Evolutionary conservation across 371 early-diverging fungal genomes (phyloP), one percentile per base, ranked within the genome.

Genomic region (Umbelopsis sp.): DNA sequence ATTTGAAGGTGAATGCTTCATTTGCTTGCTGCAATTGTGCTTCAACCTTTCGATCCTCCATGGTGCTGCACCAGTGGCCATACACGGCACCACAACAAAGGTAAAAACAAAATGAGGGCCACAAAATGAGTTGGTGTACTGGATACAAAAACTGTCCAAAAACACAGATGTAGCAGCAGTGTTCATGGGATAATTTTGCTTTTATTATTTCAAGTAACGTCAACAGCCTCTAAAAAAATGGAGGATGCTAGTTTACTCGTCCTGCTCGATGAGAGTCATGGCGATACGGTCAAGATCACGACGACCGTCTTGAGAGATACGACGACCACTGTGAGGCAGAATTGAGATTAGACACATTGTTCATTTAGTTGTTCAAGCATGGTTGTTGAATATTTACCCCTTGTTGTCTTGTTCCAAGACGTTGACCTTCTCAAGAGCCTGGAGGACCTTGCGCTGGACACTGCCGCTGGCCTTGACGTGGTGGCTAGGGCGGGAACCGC

Each of bases 351-450:
- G 4, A 25, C 52, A 29, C 52, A 29, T 22, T 22, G 22, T 22
- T 22, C 22, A 22, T 22, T 22, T 22, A 22, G 22, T 22, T 22
- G 22, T 22, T 22, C 22, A 22, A 22, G 22, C 22, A 22, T 22
- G 22, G 22, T 22, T 22, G 22, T 22, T 22, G 22, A 22, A 22
- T 22, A 22, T 51, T 51, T 89, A 91, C 91, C 92, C 93, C 77
- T 90, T 87, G 79, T 87, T 79, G 78, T 94, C 93, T 88, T 93
- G 86, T 86, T 97, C 96, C 69, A 97, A 78, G 69, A 97, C 92
- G 86, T 93, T 93, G 74, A 98, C 90, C 93, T 96, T 95, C 89
- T 97, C 98, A 71, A 98, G 87, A 69, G 95, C 89, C 87, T 98
- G 98, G 74, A 98, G 84, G 69, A 91, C 92, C 89, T 95, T 96